Base-by-base conservation (phyloP, 1,284 basidiomycete genomes). In the Xerocomus minutiporus region DNA sequence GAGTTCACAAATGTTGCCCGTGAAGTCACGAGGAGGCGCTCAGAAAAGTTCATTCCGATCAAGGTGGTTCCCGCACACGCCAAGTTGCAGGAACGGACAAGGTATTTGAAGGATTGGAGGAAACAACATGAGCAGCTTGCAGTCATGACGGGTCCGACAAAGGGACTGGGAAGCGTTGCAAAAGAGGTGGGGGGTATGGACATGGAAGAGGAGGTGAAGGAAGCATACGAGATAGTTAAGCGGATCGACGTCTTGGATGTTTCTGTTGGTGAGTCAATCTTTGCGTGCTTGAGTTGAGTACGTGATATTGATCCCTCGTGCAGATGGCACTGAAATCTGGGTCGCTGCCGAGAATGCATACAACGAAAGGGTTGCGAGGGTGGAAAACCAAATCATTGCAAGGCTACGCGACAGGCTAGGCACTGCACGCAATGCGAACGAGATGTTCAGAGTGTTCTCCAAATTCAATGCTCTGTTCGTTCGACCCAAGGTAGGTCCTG, bases 381-480 rank as follows among this genome's bases (percentile, higher is more conserved):
- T 99, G 35, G 97, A 99, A 75, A 98, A 97, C 73, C 95, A 96
- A 68, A 97, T 99, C 68, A 99, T 99, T 68, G 91, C 95, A 6
- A 80, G 92, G 25, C 73, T 99, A 49, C 81, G 95, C 34, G 94
- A 97, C 69, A 79, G 93, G 54, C 80, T 99, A 20, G 97, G 92
- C n/a, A 96, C 93, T 9, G 95, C 96, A 26, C 80, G 93, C 47
- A 98, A 97, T 65, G 96, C 97, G 2, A 96, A 97, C 66, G 96
- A 98, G 75, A 99, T 98, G 95, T 98, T 99, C 73, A 83, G 95
- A 50, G 96, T 98, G 45, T 96, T 99, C 71, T 96, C 93, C 5
- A 97, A 97, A 72, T 99, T 98, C 78, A 98, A 99, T 71, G 91
- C 92, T 1, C 75, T 99, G 32, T 98, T 99, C 67, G 95, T 99